A percentile compares a stretch with the other conserved stretches of the same genome.
Evolutionary conservation across 805 yeast genomes (phyloP).

Genomic region (Peterozyma toletana): DNA sequence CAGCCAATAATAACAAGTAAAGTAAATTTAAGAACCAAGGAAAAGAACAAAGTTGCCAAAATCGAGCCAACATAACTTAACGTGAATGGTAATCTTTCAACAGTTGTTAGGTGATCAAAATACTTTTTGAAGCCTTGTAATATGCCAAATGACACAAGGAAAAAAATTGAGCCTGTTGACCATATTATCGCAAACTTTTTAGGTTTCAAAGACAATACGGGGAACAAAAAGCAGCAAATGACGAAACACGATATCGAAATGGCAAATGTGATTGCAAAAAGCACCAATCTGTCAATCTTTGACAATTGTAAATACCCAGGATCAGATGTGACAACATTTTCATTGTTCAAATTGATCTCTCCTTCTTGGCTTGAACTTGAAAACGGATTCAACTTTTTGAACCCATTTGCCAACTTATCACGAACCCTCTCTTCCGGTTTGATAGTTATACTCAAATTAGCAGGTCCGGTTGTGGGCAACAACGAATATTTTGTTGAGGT

Average conservation of each 20-base stretch:
- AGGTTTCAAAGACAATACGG: slow-evolving; percentile 33
- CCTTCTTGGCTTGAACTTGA: slow-evolving; percentile 1
- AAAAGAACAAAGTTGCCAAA: slow-evolving; percentile 60
- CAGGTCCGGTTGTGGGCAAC: slow-evolving; percentile 5
- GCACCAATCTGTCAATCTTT: slow-evolving; percentile 46
- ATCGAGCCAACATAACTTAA: slow-evolving; percentile 68
- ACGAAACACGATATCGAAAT: slow-evolving; percentile 64
- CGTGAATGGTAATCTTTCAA: slow-evolving; percentile 70
- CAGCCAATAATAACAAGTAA: slow-evolving; percentile 67
- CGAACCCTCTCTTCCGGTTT: slow-evolving; percentile 8
- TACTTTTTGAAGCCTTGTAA: slow-evolving; percentile 84
- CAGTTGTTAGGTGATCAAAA: slow-evolving; percentile 55
- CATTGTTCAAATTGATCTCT: slow-evolving; percentile 7
- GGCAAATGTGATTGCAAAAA: slow-evolving; percentile 66
- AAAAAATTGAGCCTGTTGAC: slow-evolving; percentile 38
- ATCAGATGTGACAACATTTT: slow-evolving; percentile 27
- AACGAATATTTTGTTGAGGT: slow-evolving; percentile 8
- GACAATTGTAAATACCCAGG: slow-evolving; percentile 36
- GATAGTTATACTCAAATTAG: slow-evolving; percentile 5
- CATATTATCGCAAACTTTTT: slow-evolving; percentile 38
- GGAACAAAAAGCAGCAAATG: slow-evolving; percentile 35
- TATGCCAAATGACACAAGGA: slow-evolving; percentile 43
- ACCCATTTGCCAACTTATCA: slow-evolving; percentile 7
- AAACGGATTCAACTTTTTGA: slow-evolving; percentile 9
- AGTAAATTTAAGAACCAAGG: slow-evolving; percentile 56